Evolutionary conservation across 2,329 filamentous ascomycete species (phyloP), one percentile per base, ranked within the genome.

Genomic region (Aspergillus udagawae): DNA sequence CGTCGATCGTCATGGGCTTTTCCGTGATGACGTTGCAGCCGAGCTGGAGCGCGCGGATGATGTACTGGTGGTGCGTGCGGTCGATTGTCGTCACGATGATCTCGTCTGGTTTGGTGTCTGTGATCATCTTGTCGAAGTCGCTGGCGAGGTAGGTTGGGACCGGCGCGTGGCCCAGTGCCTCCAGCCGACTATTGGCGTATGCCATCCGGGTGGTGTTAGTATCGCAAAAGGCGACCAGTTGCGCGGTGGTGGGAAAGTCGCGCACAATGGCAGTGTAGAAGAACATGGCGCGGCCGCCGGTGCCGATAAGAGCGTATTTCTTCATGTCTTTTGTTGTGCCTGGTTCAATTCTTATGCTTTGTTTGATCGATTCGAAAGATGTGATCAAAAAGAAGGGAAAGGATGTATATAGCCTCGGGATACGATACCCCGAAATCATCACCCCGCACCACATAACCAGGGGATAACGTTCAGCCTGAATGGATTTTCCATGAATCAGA

Each of bases 1-100:
- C 81, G 63, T 86, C 83, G 62, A 86, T 82, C 0, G 84, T 86
- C 84, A 86, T 86, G 4, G 84, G 84, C 68, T 87, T 87, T 65
- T 86, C 84, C 0, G 82, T 86, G n/a, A 86, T 75, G 0, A 85
- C 83, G 58, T 82, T 79, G 63, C 83, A 84, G 17, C 83, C 84
- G 1, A 85, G 71, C 60, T 86, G 82, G 51, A 87, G 73, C 0
- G 84, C 83, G 2, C 81, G 78, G 4, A 85, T 75, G 51, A 86
- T 86, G 71, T 87, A 87, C 28, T 74, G 77, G 64, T 86, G 75
- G 68, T 87, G 84, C 3, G 82, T 84, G 27, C 83, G 79, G 70
- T 87, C 84, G 63, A 86, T 84, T 0, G 84, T 86, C 0, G 84
- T 86, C 17, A 86, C 77, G 60, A 87, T 86, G 17, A 87, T 78